These are phyloP conservation scores for Lecanicillium sp. DNA, from an alignment of 2,329 filamentous ascomycete species.

Conservation along the genomic window DNA sequence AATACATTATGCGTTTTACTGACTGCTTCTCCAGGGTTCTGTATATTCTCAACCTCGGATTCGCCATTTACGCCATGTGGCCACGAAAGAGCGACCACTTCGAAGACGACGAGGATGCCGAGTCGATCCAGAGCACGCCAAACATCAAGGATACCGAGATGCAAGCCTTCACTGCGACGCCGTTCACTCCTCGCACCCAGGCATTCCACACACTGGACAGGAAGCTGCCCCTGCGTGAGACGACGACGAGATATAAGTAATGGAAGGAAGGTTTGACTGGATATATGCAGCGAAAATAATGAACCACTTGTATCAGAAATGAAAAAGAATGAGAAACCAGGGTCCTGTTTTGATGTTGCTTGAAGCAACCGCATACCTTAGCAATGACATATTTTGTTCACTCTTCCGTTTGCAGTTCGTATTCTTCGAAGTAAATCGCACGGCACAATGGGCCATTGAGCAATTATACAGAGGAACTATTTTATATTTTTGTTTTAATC, in stretches of 20 bases:
- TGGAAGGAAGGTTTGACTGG: background rate
- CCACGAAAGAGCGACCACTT: constrained; percentile 50
- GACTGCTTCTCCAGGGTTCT: constrained; percentile 40
- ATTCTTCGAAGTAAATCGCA: too few relatives aligned
- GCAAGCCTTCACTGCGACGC: constrained; percentile 42
- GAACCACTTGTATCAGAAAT: constrained; percentile 1
- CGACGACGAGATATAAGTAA: background rate
- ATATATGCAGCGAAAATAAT: too few relatives aligned
- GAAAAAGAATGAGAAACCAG: background rate
- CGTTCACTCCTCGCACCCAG: constrained; percentile 60
- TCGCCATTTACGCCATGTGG: constrained; percentile 53
- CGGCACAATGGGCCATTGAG: too few relatives aligned
- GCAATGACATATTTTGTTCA: too few relatives aligned
- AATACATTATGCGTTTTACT: constrained; percentile 2
- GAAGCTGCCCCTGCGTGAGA: constrained; percentile 43
- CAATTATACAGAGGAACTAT: too few relatives aligned
- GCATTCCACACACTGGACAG: constrained; percentile 60
- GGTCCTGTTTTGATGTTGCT: too few relatives aligned
- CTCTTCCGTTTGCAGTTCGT: too few relatives aligned
- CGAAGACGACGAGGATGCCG: constrained; percentile 34
- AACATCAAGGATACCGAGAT: constrained; percentile 50
- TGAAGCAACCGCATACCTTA: too few relatives aligned
- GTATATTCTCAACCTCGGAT: constrained; percentile 52
- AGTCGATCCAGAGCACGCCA: constrained; percentile 22
- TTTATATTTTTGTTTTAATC: background rate